Evolutionary conservation across 495 filamentous ascomycete species (phyloP).

Genomic region (Penicillium pulvis): DNA sequence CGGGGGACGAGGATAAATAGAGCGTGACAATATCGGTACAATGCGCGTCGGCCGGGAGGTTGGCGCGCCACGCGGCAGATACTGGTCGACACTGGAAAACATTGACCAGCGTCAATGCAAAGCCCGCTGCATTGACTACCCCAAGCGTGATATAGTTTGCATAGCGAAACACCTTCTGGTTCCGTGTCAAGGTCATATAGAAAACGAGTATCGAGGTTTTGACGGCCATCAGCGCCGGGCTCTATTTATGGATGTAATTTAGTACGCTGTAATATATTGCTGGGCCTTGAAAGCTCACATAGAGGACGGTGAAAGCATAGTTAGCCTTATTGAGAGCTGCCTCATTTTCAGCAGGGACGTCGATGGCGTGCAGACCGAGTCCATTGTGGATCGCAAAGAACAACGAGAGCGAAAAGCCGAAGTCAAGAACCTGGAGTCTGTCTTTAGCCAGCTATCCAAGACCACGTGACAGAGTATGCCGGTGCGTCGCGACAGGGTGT

Average conservation of each 20-base stretch:
- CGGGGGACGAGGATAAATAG: constrained; percentile 79
- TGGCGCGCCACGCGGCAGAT: constrained; percentile 58
- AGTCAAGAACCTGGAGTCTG: constrained; percentile 60
- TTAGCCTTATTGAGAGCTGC: constrained; percentile 62
- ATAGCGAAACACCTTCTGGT: constrained; percentile 70
- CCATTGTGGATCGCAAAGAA: constrained; percentile 71
- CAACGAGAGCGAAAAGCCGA: constrained; percentile 75
- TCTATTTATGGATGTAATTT: constrained; percentile 48
- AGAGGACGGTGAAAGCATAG: constrained; percentile 83
- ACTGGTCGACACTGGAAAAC: constrained; percentile 87
- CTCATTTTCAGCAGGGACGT: constrained; percentile 55
- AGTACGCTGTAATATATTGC: neutral
- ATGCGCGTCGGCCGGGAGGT: constrained; percentile 39
- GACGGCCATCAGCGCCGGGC: constrained; percentile 73
- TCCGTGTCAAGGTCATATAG: constrained; percentile 76
- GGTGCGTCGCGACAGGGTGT: neutral
- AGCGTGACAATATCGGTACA: constrained; percentile 79
- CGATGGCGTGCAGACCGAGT: constrained; percentile 71
- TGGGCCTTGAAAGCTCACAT: constrained; percentile 56
- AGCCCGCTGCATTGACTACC: constrained; percentile 76
- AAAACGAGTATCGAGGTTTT: constrained; percentile 93
- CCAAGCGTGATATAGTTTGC: constrained; percentile 68
- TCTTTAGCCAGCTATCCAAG: neutral
- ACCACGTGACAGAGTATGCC: constrained; percentile 1
- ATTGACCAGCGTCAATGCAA: constrained; percentile 80